Evolutionary conservation across 176 grass and related monocot genomes (phyloP).

Genomic region (Eleusine coracana): DNA sequence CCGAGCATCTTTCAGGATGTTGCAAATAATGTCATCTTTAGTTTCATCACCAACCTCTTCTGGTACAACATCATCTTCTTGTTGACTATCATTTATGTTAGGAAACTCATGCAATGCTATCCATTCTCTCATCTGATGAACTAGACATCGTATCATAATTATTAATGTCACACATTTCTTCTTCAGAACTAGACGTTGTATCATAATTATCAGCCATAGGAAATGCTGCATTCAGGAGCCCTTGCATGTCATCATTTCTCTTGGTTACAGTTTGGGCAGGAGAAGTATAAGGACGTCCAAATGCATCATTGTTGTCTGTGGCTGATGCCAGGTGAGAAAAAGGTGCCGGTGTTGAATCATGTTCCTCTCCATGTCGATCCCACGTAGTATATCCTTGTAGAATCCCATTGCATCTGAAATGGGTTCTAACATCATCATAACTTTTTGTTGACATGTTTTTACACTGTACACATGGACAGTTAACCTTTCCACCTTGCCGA

Average conservation of each 20-base stretch:
- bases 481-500: neutral
- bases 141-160: neutral
- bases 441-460: neutral
- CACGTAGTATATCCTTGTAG: conserved; percentile 7
- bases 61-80: neutral
- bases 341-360: neutral
- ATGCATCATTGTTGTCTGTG: neutral
- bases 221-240: neutral
- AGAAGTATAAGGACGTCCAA: neutral
- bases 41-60: neutral
- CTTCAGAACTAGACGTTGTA: neutral
- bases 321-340: neutral
- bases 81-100: neutral
- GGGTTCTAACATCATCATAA: conserved; percentile 7
- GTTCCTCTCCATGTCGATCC: conserved; percentile 3
- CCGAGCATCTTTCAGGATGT: conserved; percentile 12
- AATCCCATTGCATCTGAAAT: conserved; percentile 25
- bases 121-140: neutral
- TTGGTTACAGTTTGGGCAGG: neutral
- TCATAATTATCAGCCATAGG: neutral
- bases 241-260: conserved; percentile 14
- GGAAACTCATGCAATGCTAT: neutral
- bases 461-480: conserved; percentile 19
- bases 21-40: neutral
- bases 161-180: neutral